Evolutionary conservation across 495 filamentous ascomycete species (phyloP).

Genomic region (Aspergillus panamensis): DNA sequence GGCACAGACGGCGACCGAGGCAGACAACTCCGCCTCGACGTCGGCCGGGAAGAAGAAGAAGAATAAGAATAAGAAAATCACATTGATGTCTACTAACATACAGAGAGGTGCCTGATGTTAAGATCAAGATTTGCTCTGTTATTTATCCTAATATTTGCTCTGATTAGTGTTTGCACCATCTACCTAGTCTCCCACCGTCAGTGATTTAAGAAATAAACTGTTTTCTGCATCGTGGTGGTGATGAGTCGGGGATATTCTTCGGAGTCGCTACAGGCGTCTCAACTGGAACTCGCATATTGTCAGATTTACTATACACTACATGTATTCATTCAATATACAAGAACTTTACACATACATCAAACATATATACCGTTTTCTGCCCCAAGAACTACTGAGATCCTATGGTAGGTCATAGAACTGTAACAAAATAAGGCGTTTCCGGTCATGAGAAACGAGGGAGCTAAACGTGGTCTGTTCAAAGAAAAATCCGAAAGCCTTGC

Average conservation of each 20-base stretch:
- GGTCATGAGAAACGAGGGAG: not conserved
- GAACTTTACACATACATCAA: too few relatives aligned
- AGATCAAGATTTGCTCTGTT: not conserved
- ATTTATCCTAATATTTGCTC: not conserved
- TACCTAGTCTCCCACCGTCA: not conserved
- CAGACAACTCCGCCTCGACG: conserved; percentile 23
- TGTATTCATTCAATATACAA: not conserved
- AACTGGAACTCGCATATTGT: not conserved
- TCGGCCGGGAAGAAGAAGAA: conserved; percentile 56
- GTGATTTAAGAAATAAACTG: not conserved
- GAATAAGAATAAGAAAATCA: conserved; percentile 94
- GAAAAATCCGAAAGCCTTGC: not conserved
- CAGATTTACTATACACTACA: not conserved
- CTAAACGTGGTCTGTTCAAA: not conserved
- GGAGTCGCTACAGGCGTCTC: not conserved
- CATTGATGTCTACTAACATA: conserved; percentile 83
- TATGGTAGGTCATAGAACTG: too few relatives aligned
- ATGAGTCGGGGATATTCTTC: not conserved
- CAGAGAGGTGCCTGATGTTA: conserved; percentile 54
- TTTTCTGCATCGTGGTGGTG: not conserved
- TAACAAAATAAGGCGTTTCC: not conserved
- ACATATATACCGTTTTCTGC: too few relatives aligned
- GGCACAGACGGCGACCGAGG: conserved; percentile 33
- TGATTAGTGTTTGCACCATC: not conserved
- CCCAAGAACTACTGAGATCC: too few relatives aligned